Percentiles rank a stretch among this genome's conserved stretches.
Evolutionary conservation across 2,329 filamentous ascomycete species (phyloP).

Genomic region (Coniella lustricola): DNA sequence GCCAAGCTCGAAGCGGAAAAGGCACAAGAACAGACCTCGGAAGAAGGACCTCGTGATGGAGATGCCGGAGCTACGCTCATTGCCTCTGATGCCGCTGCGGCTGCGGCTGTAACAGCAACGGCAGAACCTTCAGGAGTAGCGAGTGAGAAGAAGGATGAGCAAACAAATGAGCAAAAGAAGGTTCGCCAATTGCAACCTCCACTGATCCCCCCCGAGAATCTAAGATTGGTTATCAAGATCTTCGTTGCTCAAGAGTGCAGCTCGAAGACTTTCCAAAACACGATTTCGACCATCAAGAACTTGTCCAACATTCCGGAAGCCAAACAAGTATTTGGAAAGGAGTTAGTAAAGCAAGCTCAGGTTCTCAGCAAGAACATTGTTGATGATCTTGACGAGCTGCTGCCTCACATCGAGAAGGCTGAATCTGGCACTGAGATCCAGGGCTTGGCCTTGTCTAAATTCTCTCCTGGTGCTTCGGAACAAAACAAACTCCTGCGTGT

Average conservation of each 20-base stretch:
- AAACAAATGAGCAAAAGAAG: conserved; percentile 39
- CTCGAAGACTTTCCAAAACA: conserved; percentile 96
- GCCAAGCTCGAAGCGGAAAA: conserved; percentile 24
- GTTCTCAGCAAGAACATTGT: conserved; percentile 78
- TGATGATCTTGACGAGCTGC: conserved; percentile 73
- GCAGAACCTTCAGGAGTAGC: background rate
- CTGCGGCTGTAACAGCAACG: conserved; percentile 23
- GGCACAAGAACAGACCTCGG: conserved; percentile 17
- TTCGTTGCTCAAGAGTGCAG: conserved; percentile 94
- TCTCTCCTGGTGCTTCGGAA: conserved; percentile 91
- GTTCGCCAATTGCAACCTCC: conserved; percentile 66
- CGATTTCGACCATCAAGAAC: conserved; percentile 97
- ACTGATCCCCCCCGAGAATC: conserved; percentile 78
- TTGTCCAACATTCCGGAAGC: conserved; percentile 87
- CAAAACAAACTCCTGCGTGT: conserved; percentile 93
- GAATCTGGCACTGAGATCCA: conserved; percentile 90
- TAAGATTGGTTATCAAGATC: conserved; percentile 92
- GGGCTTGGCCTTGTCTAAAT: conserved; percentile 86
- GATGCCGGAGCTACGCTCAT: conserved; percentile 13
- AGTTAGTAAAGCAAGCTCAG: conserved; percentile 83
- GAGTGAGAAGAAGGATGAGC: conserved; percentile 25
- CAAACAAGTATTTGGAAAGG: conserved; percentile 84
- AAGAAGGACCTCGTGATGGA: conserved; percentile 19
- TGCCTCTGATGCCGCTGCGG: conserved; percentile 14
- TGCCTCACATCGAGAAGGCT: conserved; percentile 80